A percentile compares a stretch with the other conserved stretches of the same genome.
Conservation (phyloP, 495 filamentous ascomycete genomes). For the Aspergillus olivimuriae region DNA sequence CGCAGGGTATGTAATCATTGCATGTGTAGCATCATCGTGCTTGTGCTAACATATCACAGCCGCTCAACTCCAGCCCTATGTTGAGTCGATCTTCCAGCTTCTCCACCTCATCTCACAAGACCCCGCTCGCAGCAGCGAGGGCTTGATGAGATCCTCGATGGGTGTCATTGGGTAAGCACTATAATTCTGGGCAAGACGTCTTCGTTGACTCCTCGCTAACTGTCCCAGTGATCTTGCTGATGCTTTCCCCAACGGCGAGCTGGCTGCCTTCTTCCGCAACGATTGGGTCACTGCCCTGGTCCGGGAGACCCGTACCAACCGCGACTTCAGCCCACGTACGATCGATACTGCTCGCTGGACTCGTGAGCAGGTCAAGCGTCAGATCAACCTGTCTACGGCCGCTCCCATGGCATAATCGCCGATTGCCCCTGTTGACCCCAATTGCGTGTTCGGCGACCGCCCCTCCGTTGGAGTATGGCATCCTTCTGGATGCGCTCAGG, state of each 20-base stretch:
- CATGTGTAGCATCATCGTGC: slow-evolving; percentile 5
- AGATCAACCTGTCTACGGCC: slow-evolving; percentile 48
- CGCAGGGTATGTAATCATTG: slow-evolving; percentile 38
- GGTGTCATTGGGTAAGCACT: slow-evolving; percentile 92
- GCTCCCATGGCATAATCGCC: slow-evolving; percentile 32
- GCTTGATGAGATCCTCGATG: slow-evolving; percentile 85
- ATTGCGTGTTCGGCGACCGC: slow-evolving; percentile 6
- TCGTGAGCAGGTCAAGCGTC: slow-evolving; percentile 92
- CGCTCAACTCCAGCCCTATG: slow-evolving; percentile 62
- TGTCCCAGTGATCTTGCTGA: slow-evolving; percentile 78
- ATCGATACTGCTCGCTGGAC: slow-evolving; percentile 96
- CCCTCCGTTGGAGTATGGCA: too few relatives aligned
- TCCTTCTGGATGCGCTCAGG: slow-evolving; percentile 9
- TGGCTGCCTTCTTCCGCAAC: slow-evolving; percentile 72
- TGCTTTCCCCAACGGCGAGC: slow-evolving; percentile 85
- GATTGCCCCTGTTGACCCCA: background rate
- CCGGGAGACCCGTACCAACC: slow-evolving; percentile 78
- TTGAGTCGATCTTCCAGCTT: slow-evolving; percentile 84
- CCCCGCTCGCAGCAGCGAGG: slow-evolving; percentile 80
- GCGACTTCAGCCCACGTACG: slow-evolving; percentile 74
- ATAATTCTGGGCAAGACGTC: background rate
- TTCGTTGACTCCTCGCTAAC: slow-evolving; percentile 9
- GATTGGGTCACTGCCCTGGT: slow-evolving; percentile 87
- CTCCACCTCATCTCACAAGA: slow-evolving; percentile 77
- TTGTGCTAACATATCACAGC: slow-evolving; percentile 40